Evolutionary conservation across 305 asterid genomes (phyloP), one percentile per base, ranked within the genome.

Genomic region (Fraxinus sp.): DNA sequence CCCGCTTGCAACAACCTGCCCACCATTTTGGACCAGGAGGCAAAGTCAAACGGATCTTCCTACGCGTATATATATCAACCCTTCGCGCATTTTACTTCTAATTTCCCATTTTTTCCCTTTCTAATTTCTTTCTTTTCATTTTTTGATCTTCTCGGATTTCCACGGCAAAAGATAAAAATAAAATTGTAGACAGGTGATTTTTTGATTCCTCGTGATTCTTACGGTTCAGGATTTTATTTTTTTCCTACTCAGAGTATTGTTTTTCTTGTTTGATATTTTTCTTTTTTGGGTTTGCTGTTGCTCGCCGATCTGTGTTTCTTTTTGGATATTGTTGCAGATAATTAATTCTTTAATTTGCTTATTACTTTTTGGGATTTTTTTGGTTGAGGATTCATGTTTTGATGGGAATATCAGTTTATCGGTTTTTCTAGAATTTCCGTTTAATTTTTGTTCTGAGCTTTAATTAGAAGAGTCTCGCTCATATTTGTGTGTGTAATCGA

Each of bases 271-370:
- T 3, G 57, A 46, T 16, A 16, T 55, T 18, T n/a, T 24, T 79
- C 36, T 80, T 68, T 20, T 68, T 7, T 37, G 16, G 33, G n/a
- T 55, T 76, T 81, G 62, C 13, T 79, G 62, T 37, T 32, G 36
- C 3, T 11, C 52, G 68, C 26, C 39, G 32, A 3, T 70, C 70
- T 32, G 18, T 85, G 79, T 72, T 83, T 66, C 78, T 57, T 16
- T 66, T 71, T 68, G 7, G 13, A n/a, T 32, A 3, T 16, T 44
- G 26, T 57, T 5, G 26, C 68, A 3, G 68, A n/a, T 18, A 71
- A 72, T 83, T 32, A 16, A 13, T 33, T 18, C 18, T 20, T 57
- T 1, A 76, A 9, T 62, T 33, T 28, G 70, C 24, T 13, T 64
- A 66, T 64, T 78, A 74, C 74, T 20, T 78, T 18, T 57, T n/a